Conservation (phyloP, 495 filamentous ascomycete species). For the Halenospora varia region DNA sequence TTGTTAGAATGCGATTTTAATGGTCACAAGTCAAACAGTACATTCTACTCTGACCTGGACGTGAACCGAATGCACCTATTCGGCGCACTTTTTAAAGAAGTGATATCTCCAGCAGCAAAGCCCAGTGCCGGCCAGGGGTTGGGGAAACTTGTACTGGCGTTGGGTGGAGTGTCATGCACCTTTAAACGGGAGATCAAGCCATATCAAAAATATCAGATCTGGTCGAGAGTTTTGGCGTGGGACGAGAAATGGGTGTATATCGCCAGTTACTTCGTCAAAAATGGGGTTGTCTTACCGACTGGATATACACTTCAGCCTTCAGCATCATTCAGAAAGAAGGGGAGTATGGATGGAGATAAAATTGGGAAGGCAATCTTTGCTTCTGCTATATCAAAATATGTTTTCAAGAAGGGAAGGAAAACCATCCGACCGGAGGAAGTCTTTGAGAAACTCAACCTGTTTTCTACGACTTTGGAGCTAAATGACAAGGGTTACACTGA, state of each 20-base stretch:
- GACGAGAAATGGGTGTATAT: conserved; percentile 82
- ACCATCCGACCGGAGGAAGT: conserved; percentile 61
- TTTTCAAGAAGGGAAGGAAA: conserved; percentile 82
- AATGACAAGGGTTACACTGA: neutral
- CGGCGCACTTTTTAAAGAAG: conserved; percentile 20
- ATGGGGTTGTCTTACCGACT: conserved; percentile 48
- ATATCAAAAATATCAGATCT: conserved; percentile 61
- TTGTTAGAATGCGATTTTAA: conserved; percentile 74
- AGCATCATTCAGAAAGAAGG: conserved; percentile 21
- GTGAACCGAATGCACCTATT: conserved; percentile 57
- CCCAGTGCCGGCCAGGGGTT: neutral
- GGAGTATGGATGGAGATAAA: conserved; percentile 38
- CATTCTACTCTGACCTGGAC: conserved; percentile 77
- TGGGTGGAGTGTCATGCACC: conserved; percentile 61
- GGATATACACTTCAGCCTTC: conserved; percentile 42
- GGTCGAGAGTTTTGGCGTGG: conserved; percentile 65
- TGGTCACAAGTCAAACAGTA: conserved; percentile 75
- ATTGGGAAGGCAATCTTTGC: conserved; percentile 59
- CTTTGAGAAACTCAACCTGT: neutral
- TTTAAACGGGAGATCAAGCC: conserved; percentile 69
- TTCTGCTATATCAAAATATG: conserved; percentile 78
- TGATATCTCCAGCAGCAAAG: neutral
- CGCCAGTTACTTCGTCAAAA: conserved; percentile 64
- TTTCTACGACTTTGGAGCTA: neutral
- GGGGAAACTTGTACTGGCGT: conserved; percentile 25